phyloP scores from a whole-genome alignment of 1,284 basidiomycete genomes.

The Ganoderma lucidum region DNA sequence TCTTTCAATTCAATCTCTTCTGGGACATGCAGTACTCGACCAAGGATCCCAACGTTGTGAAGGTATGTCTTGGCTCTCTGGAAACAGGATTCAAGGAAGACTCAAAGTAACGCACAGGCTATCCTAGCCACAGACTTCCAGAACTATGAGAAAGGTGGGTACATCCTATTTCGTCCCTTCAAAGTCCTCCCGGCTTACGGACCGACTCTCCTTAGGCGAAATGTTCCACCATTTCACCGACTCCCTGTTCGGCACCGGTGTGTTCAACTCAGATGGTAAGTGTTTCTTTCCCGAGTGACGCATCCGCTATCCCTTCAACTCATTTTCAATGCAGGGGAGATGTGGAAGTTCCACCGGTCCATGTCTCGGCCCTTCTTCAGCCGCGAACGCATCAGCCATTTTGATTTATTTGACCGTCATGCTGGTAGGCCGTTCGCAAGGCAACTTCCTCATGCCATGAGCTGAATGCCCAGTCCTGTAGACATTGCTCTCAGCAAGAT shows the following conservation, averaged over 20 bases:
- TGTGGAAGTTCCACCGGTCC: slow-evolving; percentile 55
- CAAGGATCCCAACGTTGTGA: slow-evolving; percentile 31
- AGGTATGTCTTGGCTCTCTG: slow-evolving; percentile 13
- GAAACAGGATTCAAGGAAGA: background rate
- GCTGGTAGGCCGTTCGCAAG: slow-evolving; percentile 34
- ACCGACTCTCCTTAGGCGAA: slow-evolving; percentile 13
- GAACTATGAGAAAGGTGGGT: slow-evolving; percentile 51
- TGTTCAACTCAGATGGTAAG: slow-evolving; percentile 56
- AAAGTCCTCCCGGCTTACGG: background rate
- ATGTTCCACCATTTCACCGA: slow-evolving; percentile 36
- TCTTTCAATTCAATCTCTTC: slow-evolving; percentile 41
- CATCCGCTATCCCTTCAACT: background rate
- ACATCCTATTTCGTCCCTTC: background rate
- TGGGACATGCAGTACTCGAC: slow-evolving; percentile 39
- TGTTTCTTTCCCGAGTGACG: background rate
- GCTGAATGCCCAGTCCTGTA: slow-evolving; percentile 9
- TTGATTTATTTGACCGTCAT: slow-evolving; percentile 55
- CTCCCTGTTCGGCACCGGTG: slow-evolving; percentile 51
- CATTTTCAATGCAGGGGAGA: slow-evolving; percentile 41
- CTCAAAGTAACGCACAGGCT: slow-evolving; percentile 33
- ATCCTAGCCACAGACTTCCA: slow-evolving; percentile 52
- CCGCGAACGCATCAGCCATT: slow-evolving; percentile 48
- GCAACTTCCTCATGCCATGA: too few species aligned
- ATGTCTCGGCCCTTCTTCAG: slow-evolving; percentile 49
- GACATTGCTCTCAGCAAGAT: slow-evolving; percentile 45